Base-by-base conservation (phyloP, 2,329 filamentous ascomycete species). In the Verticillium dahliae region DNA sequence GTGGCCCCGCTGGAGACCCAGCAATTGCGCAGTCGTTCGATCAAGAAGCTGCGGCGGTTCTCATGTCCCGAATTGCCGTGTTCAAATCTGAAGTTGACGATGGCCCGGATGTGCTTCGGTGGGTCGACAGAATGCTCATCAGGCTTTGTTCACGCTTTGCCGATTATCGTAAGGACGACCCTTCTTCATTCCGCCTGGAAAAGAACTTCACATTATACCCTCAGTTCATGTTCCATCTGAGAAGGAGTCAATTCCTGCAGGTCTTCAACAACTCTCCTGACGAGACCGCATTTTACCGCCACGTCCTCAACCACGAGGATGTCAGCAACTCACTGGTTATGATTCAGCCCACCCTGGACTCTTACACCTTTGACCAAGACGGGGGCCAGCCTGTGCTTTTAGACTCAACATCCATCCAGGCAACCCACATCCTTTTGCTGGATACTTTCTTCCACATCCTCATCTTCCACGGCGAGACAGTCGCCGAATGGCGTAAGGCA, bases 361-460 rank as follows among this genome's bases (percentile, higher is more conserved):
- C 92, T 38, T 99, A 99, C 76, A 96, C 92, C 1, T 93, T 99
- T 72, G 94, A 98, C 68, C 92, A 97, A 70, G 94, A 98, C 63
- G 93, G 93, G 33, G 90, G 91, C 56, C 87, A 93, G 66, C 94
- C 95, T 1, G 95, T 99, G n/a, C 81, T 99, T 31, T 85, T 99
- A 39, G 95, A 99, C 74, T 98, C 94, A 14, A 93, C 92, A 39
- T 97, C 92, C 6, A 99, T 99, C 69, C 94, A 98, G 72, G 90
- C 92, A 10, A 91, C 93, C 27, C 96, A 97, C 63, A 91, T 98
- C 63, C 84, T 99, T 58, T 86, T 99, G 11, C 88, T 99, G 61
- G 95, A 99, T 71, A 98, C 95, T 0, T 99, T 99, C 82, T 99
- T 99, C 85, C 95, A 99, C 75, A 99, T 99, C 65, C 86, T 99